A percentile compares a stretch with the other conserved stretches of the same genome.
Conservation (phyloP, 768 basidiomycete species). For the Russula griseocarnosa region DNA sequence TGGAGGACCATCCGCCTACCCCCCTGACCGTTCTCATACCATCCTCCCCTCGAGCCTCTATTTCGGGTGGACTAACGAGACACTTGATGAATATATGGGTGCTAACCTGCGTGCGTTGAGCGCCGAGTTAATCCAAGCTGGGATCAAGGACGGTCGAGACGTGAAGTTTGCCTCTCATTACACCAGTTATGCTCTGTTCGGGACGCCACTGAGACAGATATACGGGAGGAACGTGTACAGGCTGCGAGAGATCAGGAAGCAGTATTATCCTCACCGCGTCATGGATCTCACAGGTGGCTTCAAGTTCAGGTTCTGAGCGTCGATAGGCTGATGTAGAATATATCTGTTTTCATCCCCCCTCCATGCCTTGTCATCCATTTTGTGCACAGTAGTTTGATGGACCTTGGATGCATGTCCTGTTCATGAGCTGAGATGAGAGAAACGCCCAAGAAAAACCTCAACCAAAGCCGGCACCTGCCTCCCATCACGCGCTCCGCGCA, state of each 20-base stretch:
- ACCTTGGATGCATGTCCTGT: too few species aligned
- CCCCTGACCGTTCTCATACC: slow-evolving; percentile 19
- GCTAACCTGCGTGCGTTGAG: neutral
- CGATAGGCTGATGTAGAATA: too few species aligned
- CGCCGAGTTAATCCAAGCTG: slow-evolving; percentile 39
- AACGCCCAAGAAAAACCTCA: too few species aligned
- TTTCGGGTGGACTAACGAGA: slow-evolving; percentile 42
- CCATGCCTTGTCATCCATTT: too few species aligned
- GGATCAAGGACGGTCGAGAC: slow-evolving; percentile 42
- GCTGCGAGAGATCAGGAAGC: slow-evolving; percentile 41
- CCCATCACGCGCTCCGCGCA: too few species aligned
- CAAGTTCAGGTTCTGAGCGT: slow-evolving; percentile 34
- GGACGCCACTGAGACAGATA: slow-evolving; percentile 48
- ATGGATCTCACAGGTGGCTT: slow-evolving; percentile 69
- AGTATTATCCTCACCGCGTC: slow-evolving; percentile 53
- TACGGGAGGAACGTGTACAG: slow-evolving; percentile 48
- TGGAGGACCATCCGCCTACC: too few species aligned
- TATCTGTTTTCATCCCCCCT: too few species aligned
- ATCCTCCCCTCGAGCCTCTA: slow-evolving; percentile 24
- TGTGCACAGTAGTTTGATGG: too few species aligned
- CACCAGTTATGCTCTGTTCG: slow-evolving; percentile 55
- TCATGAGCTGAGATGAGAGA: too few species aligned
- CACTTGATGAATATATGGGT: slow-evolving; percentile 35
- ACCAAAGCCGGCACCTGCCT: too few species aligned
- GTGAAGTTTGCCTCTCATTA: slow-evolving; percentile 45